Base-by-base conservation (phyloP, 495 filamentous ascomycete species). In the Mycothermus thermophilus region DNA sequence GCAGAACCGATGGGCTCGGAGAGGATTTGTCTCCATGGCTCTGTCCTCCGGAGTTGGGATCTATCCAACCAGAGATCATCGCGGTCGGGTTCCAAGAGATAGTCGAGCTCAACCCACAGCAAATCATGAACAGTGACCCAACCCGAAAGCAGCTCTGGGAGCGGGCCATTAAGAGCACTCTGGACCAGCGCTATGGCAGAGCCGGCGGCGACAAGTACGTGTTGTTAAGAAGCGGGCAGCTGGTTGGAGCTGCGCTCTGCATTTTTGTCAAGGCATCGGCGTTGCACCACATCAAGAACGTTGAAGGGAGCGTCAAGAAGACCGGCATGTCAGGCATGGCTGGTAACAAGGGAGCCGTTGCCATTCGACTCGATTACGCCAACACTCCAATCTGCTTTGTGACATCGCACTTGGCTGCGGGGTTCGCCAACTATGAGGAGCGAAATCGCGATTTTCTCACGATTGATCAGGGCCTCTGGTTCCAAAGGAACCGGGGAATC, bases 41-140 rank as follows among this genome's bases (percentile, higher is more conserved):
- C 17, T 82, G 72, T 51, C 73, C 72, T 14, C 38, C 48, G 12
- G 54, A 67, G 32, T 44, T 72, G 2, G 65, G 66, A 19, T 42
- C 50, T 6, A 54, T 60, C 14, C 67, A 74, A 27, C 82, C 92
- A 14, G 75, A 85, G 30, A 79, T 99, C 22, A 72, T 92, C 32
- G 86, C 75, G 7, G 75, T 94, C 19, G 90, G 84, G 0, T 96
- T 99, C 45, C 90, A 99, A 47, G 90, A 99, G 60, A 96, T 99
- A 35, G 92, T 99, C 11, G 79, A 88, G 49, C 66, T 99, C 10
- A 93, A 83, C 47, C 88, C 92, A 12, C 88, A 96, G 54, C 92
- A 99, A 50, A 96, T 99, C 48, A 96, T 99, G 86, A 92, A 90
- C 34, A 95, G 86, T 25, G 87, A 96, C 63, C 90, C 92, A 15